Conservation (phyloP, 441 rosid species). For the Corymbia calophylla region DNA sequence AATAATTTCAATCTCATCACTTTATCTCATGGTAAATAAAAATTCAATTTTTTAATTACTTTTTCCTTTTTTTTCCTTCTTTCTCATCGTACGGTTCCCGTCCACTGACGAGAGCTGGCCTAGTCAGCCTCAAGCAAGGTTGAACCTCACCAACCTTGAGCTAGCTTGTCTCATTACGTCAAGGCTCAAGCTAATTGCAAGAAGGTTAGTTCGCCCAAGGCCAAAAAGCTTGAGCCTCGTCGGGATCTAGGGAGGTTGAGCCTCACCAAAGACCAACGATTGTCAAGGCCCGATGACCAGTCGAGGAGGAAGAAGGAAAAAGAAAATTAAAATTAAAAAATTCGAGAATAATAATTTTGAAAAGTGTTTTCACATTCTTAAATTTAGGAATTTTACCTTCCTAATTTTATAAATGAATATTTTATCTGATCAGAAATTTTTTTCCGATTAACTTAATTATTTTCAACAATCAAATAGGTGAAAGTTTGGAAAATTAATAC, state of each 20-base stretch:
- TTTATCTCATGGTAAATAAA: neutral
- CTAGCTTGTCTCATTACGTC: too few species aligned
- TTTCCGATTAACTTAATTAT: neutral
- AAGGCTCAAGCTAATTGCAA: too few species aligned
- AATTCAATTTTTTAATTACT: neutral
- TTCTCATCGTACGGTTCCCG: neutral
- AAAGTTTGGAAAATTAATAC: neutral
- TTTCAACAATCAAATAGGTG: neutral
- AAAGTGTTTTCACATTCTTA: neutral
- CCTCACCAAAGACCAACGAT: fast-evolving
- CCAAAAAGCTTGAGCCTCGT: too few species aligned
- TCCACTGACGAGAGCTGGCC: fast-evolving
- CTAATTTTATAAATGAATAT: neutral
- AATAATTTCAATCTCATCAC: neutral
- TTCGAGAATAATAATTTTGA: neutral
- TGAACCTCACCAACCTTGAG: neutral
- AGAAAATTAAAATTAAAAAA: neutral
- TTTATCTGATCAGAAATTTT: fast-evolving
- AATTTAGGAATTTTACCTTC: neutral
- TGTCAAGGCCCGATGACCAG: fast-evolving
- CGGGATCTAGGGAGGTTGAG: neutral
- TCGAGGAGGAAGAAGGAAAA: neutral
- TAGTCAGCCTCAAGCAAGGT: neutral
- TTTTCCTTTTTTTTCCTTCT: neutral
- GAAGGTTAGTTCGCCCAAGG: too few species aligned